Evolutionary conservation across 2,329 filamentous ascomycete species (phyloP).

Genomic region (Diaporthe nobilis): DNA sequence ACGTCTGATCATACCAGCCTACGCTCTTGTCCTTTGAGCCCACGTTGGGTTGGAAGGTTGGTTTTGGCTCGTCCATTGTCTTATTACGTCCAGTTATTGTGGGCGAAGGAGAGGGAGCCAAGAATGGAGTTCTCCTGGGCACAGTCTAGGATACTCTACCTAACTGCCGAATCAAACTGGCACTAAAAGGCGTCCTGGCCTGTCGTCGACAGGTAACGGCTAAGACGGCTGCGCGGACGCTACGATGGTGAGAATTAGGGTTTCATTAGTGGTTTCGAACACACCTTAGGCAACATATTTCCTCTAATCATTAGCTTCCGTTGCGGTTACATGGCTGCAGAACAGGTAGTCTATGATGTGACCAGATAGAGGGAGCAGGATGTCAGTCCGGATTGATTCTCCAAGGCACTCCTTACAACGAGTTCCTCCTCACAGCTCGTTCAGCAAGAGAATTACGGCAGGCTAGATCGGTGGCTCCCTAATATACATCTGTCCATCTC

Average conservation of each 20-base stretch:
- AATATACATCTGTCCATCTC: not conserved
- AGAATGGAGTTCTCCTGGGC: not conserved
- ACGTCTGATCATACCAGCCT: conserved; percentile 32
- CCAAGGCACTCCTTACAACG: not conserved
- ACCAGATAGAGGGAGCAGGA: not conserved
- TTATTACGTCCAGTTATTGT: not conserved
- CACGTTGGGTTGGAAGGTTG: not conserved
- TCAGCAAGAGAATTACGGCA: not conserved
- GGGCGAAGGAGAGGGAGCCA: not conserved
- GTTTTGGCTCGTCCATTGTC: conserved; percentile 3
- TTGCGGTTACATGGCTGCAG: not conserved
- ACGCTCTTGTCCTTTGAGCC: conserved; percentile 29
- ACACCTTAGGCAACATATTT: not conserved
- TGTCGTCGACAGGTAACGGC: conserved; percentile 3
- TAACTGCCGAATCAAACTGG: not conserved
- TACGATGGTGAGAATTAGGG: not conserved
- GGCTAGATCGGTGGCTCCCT: too few relatives aligned
- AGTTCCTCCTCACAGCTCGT: not conserved
- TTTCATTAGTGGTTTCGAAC: conserved; percentile 19
- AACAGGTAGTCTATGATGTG: not conserved
- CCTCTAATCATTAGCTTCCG: conserved; percentile 9
- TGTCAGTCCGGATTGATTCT: not conserved
- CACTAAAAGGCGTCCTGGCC: not conserved
- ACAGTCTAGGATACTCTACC: not conserved
- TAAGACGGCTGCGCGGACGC: not conserved